Evolutionary conservation across 352 stramenopile species (phyloP), one percentile per base, ranked within the genome.

Genomic region (Albugo candida): DNA sequence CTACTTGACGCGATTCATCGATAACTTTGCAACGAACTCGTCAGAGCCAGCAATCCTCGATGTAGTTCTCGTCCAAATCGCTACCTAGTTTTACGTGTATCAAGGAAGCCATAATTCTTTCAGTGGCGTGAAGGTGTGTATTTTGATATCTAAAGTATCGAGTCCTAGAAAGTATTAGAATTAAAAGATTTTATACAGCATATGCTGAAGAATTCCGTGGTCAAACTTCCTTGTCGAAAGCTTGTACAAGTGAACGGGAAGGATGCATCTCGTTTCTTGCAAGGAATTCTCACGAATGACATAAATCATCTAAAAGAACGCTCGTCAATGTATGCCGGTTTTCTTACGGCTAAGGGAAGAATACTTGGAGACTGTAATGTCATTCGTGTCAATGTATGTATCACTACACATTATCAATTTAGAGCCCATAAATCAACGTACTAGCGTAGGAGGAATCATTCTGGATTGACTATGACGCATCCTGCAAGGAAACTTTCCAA

Each of bases 231-330:
- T 13, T 65, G 70, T 43, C 73, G 69, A 37, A 49, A 58, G 8
- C 41, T 92, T 36, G 63, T 83, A 63, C 73, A 84, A 51, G 56
- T 92, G 37, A 62, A 82, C 38, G 79, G 79, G 19, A 49, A 48
- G 8, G 79, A 92, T 35, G 72, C 75, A 2, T 57, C 65, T 41
- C 64, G 69, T 41, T 92, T 88, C 53, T 52, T 91, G 37, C 79
- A 92, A 48, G 73, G 70, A 13, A 69, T 91, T 41, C 56, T 91
- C 46, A 88, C 79, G 35, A 92, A 87, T 52, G 76, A 92, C 58
- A 84, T 89, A 64, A 81, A 76, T 51, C 45, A 38, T 5, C 44
- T 88, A 21, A 61, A 53, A 43, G 61, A 64, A 8, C 64, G 73
- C 11, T 64, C 83, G 24, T 66, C 71, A 18, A 58, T 84, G 21